These are phyloP conservation scores for Solanum lignicaule DNA, from an alignment of 257 asterid species.

Conservation along the genomic window DNA sequence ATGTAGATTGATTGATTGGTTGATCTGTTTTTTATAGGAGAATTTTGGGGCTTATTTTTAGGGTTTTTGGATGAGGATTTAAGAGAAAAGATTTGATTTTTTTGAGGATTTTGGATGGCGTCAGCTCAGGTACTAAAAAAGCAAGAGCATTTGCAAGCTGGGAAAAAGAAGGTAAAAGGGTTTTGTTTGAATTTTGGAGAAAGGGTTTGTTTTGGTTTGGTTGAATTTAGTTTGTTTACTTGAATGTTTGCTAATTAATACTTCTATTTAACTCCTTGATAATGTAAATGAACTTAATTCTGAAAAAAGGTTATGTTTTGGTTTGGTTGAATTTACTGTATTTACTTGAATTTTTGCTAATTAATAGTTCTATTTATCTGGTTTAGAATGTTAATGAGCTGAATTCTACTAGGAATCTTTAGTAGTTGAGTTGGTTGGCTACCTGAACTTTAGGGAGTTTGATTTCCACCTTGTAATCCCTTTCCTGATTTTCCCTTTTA, in stretches of 20 bases:
- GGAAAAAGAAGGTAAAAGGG: constrained; percentile 46
- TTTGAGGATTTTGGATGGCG: constrained; percentile 41
- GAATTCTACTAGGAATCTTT: too few relatives aligned
- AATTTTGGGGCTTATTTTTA: not conserved
- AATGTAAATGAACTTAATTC: not conserved
- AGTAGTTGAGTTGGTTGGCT: too few relatives aligned
- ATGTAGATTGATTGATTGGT: not conserved
- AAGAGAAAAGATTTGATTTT: not conserved
- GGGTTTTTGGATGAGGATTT: not conserved
- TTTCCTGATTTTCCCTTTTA: not conserved
- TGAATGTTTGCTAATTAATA: not conserved
- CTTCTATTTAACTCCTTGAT: not conserved
- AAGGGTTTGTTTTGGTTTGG: not conserved
- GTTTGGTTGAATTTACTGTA: not conserved
- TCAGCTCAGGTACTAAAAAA: constrained; percentile 71
- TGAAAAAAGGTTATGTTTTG: not conserved
- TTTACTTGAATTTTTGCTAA: not conserved
- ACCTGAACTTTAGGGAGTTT: too few relatives aligned
- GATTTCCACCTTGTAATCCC: too few relatives aligned
- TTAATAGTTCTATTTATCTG: too few relatives aligned
- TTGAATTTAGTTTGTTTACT: not conserved
- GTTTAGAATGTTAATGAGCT: too few relatives aligned
- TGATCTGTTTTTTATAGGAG: not conserved
- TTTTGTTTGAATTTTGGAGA: not conserved
- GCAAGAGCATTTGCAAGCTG: constrained; percentile 76